Evolutionary conservation across 306 rosid species (phyloP).

Genomic region (Hylodesmum podocarpum): DNA sequence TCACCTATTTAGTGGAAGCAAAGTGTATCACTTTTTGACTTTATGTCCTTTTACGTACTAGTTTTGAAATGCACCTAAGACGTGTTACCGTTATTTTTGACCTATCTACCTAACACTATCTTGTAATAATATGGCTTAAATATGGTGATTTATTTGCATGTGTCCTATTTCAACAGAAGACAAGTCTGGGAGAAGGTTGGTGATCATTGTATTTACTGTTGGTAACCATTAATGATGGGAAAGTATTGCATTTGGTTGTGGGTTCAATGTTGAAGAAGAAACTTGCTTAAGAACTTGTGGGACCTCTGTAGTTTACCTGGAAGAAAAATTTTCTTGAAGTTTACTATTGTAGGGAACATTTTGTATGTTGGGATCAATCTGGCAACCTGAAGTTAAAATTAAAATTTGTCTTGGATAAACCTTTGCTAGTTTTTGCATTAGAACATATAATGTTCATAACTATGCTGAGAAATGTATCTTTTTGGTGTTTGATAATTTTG

Average conservation of each 20-base stretch:
- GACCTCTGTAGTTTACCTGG: background rate
- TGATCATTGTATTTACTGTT: background rate
- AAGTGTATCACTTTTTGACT: background rate
- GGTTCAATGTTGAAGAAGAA: constrained; percentile 9
- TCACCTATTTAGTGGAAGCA: background rate
- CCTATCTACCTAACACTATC: background rate
- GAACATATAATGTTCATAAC: background rate
- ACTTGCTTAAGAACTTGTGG: background rate
- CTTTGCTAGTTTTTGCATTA: background rate
- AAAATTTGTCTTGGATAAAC: background rate
- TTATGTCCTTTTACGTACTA: background rate
- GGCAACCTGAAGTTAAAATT: constrained; percentile 11
- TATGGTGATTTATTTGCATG: background rate
- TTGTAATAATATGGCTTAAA: background rate
- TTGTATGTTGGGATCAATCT: constrained; percentile 10
- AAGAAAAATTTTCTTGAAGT: constrained; percentile 6
- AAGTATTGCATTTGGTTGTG: background rate
- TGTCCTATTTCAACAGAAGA: background rate
- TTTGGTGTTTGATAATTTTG: background rate
- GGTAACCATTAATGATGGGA: background rate
- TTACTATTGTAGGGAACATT: background rate
- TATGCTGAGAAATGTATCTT: background rate
- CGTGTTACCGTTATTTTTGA: no score
- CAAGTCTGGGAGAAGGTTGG: background rate
- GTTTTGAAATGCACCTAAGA: background rate